A percentile compares a stretch with the other conserved stretches of the same genome.
Evolutionary conservation across 495 filamentous ascomycete species (phyloP).

Genomic region (Aspergillus campestris): DNA sequence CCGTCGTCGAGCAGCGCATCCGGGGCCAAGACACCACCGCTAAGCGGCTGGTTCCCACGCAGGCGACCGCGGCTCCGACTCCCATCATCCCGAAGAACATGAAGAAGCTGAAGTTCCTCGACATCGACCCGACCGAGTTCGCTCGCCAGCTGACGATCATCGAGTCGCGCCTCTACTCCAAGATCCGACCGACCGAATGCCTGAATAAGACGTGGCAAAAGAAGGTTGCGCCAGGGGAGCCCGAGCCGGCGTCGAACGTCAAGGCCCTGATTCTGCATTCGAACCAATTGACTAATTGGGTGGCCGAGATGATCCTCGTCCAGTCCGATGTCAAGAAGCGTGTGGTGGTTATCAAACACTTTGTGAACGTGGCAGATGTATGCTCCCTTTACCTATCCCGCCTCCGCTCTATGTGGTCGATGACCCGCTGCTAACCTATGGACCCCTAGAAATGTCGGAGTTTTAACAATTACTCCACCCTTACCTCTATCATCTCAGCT

Average conservation of each 20-base stretch:
- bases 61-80: slow-evolving; percentile 66
- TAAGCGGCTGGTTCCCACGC: slow-evolving; percentile 78
- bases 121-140: slow-evolving; percentile 94
- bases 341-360: slow-evolving; percentile 97
- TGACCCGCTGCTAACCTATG: slow-evolving; percentile 3
- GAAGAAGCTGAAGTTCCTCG: slow-evolving; percentile 98
- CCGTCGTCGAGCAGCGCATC: slow-evolving; percentile 77
- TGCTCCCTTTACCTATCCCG: not conserved
- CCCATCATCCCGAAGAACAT: slow-evolving; percentile 98
- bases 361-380: slow-evolving; percentile 91
- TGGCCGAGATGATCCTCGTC: slow-evolving; percentile 97
- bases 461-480: slow-evolving; percentile 93
- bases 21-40: slow-evolving; percentile 79
- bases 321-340: slow-evolving; percentile 91
- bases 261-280: slow-evolving; percentile 95
- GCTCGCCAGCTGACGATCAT: slow-evolving; percentile 95
- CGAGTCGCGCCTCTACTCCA: slow-evolving; percentile 87
- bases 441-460: slow-evolving; percentile 74
- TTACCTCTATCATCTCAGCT: slow-evolving; percentile 97
- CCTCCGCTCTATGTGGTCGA: not conserved
- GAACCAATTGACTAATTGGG: slow-evolving; percentile 98
- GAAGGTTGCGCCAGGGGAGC: slow-evolving; percentile 72
- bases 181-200: slow-evolving; percentile 91
- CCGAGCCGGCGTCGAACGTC: slow-evolving; percentile 88
- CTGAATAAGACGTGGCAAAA: slow-evolving; percentile 98